Base-by-base conservation (phyloP, 2,329 filamentous ascomycete genomes). In the Ambrosiella cleistominuta region DNA sequence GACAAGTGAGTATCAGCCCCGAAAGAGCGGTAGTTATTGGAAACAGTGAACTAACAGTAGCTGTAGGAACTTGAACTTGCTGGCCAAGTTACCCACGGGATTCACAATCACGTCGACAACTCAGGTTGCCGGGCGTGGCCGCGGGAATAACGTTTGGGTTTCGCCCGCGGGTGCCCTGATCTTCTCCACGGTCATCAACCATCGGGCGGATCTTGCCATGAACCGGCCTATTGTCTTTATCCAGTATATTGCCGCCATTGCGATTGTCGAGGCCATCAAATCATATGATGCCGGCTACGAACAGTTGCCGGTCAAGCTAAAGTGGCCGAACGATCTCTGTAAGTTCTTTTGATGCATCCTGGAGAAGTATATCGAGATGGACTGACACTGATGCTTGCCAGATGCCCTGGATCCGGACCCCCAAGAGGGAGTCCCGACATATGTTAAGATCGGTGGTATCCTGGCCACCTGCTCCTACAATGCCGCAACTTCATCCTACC, bases 291-390 rank as follows among this genome's bases (percentile, higher is more conserved):
- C 70, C 1, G 87, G 83, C 7, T 97, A 94, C 68, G 75, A 80
- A 5, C 74, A 80, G 0, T 69, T 97, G 3, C 86, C 87, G 0
- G 77, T 98, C 45, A 89, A 86, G 67, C 72, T 98, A 38, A 98
- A 98, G 69, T 98, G 93, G 93, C 93, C 93, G 9, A 98, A 98
- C 65, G 93, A 98, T 66, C 87, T 98, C 57, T 91, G 81, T 83
- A 70, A 68, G 76, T 70, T 3, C 15, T 19, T 42, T 42, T n/a
- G 11, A 42, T 35, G 7, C 2, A 36, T 35, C 62, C 15, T 55
- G 50, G 35, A 57, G 13, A 37, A 73, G n/a, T 39, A 4, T 15
- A 11, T 7, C 40, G 40, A 47, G 8, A 38, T 49, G 50, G 42
- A 36, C 11, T 27, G 13, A 39, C 5, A 54, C 17, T 53, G 35